Evolutionary conservation across 176 grass and related monocot genomes (phyloP).

Genomic region (Eremochloa ophiuroides): DNA sequence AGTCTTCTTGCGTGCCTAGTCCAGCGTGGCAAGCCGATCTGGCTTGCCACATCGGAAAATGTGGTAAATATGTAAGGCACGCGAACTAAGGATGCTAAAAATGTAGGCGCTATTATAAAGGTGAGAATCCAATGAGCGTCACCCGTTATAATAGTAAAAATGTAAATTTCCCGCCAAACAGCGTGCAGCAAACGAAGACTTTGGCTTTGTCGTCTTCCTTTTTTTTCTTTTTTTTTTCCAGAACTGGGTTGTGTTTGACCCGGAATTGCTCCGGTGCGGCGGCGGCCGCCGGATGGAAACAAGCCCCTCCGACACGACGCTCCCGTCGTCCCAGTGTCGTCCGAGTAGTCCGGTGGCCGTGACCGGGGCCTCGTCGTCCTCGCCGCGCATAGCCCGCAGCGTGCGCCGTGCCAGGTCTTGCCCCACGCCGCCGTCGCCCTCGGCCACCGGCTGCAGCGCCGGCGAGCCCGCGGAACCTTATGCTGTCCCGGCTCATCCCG

Average conservation of each 20-base stretch:
- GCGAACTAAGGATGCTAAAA: too few species aligned
- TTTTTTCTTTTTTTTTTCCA: conserved; percentile 19
- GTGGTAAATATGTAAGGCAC: too few species aligned
- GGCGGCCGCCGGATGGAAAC: conserved; percentile 48
- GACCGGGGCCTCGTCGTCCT: conserved; percentile 36
- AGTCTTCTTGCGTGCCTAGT: too few species aligned
- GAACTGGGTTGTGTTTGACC: conserved; percentile 57
- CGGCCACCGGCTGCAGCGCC: conserved; percentile 47
- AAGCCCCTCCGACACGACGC: conserved; percentile 54
- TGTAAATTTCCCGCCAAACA: too few species aligned
- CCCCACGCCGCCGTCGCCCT: conserved; percentile 31
- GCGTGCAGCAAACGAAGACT: neutral
- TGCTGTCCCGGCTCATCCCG: conserved; percentile 67
- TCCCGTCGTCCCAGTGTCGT: conserved; percentile 37
- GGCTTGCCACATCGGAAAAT: too few species aligned
- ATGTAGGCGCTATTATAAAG: too few species aligned
- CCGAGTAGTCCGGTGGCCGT: neutral
- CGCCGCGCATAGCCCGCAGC: conserved; percentile 62
- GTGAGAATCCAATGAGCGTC: too few species aligned
- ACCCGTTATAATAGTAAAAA: too few species aligned
- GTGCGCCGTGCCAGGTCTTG: conserved; percentile 63
- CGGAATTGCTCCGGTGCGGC: conserved; percentile 26
- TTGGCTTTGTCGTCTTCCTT: too few species aligned
- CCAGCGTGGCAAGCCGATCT: too few species aligned
- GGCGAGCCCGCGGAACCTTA: conserved; percentile 77